phyloP scores from a whole-genome alignment of 176 grass and related monocot species.

The Carex parvula region DNA sequence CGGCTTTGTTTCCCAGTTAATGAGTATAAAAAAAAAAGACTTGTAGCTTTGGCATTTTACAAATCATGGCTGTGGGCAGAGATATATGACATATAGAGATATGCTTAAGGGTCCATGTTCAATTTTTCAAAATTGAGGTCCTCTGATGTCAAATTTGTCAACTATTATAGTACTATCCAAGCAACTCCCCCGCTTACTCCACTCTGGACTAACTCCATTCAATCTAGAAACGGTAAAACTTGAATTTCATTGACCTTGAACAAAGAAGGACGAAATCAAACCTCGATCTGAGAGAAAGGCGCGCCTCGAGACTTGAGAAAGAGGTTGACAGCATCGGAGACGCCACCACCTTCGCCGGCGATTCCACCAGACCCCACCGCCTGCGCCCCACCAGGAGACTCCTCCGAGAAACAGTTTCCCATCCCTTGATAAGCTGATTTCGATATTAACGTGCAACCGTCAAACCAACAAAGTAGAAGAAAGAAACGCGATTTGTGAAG shows the following conservation, averaged over 20 bases:
- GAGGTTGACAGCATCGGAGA: constrained; percentile 49
- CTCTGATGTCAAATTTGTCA: not conserved
- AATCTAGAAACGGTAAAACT: constrained; percentile 13
- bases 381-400: constrained; percentile 41
- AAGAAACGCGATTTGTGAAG: not conserved
- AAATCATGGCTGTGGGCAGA: not conserved
- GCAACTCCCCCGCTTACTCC: not conserved
- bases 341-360: constrained; percentile 22
- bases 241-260: constrained; percentile 2
- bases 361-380: constrained; percentile 36
- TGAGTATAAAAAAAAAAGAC: not conserved
- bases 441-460: too few species aligned
- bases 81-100: not conserved
- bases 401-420: constrained; percentile 97
- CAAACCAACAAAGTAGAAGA: not conserved
- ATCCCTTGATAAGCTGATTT: constrained; percentile 8
- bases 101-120: not conserved
- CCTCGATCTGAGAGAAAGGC: constrained; percentile 85
- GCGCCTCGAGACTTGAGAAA: constrained; percentile 71
- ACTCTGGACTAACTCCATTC: constrained; percentile 17
- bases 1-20: not conserved
- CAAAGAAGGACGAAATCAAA: constrained; percentile 28
- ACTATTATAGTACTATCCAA: not conserved
- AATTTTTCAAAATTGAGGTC: constrained; percentile 5
- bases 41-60: not conserved